Evolutionary conservation across 2,329 filamentous ascomycete genomes (phyloP), one percentile per base, ranked within the genome.

Genomic region (Davidsoniella eucalypti): DNA sequence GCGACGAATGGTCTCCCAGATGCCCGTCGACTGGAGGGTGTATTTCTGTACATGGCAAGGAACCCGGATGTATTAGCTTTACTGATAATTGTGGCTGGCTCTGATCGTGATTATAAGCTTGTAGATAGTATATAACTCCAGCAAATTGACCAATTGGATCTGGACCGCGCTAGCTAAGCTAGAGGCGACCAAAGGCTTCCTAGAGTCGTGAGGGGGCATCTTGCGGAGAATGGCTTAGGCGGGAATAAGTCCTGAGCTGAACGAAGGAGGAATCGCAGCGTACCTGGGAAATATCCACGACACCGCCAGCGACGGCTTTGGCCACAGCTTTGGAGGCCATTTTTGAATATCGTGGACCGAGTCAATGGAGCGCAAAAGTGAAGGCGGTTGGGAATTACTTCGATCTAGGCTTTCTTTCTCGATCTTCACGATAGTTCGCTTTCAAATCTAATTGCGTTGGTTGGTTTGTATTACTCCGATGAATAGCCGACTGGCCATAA

Each of bases 1-100:
- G 58, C 80, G 78, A 64, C 88, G 87, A 64, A 98, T 69, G 51
- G 70, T 70, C 62, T 90, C 87, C 84, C 87, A 96, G 66, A 96
- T 70, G 39, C 92, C 92, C 38, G 74, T 78, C 47, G 90, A 92
- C 64, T 94, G 85, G 56, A 96, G 72, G 36, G 88, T 94, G 70
- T 98, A 90, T 84, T 96, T 96, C 90, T 98, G 61, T 29, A 38
- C 5, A 4, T 50, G 4, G 41, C 45, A 46, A 49, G 23, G 3
- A 7, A n/a, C 6, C 7, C 3, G 10, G 18, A 16, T 38, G 18
- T 36, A 47, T 17, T 12, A n/a, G 37, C 23, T 18, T n/a, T 4
- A 37, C 9, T 51, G 5, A 41, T 44, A 49, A 56, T 60, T 58
- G 5, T 23, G 21, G 58, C 52, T 54, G 54, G 55, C 55, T 54